Conservation (phyloP, 2,329 filamentous ascomycete genomes). For the Cladosporium sp. region DNA sequence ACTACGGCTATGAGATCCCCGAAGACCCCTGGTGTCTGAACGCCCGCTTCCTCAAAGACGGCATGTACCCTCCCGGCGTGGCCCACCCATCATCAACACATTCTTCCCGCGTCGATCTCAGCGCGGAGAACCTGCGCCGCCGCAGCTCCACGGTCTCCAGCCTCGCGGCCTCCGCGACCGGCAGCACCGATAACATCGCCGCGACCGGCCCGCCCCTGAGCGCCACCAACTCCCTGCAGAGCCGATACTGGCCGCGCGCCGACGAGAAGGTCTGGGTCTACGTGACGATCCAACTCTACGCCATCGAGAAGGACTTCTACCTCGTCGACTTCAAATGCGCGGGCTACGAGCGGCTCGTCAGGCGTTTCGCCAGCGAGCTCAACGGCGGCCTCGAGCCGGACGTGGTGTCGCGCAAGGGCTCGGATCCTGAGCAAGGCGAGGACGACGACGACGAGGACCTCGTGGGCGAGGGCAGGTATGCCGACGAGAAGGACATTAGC, state of each 20-base stretch:
- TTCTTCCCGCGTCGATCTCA: constrained; percentile 45
- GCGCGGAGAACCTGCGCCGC: constrained; percentile 17
- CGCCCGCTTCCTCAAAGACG: constrained; percentile 80
- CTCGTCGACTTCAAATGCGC: constrained; percentile 99
- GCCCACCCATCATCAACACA: constrained; percentile 48
- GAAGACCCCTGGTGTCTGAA: constrained; percentile 94
- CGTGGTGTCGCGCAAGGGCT: constrained; percentile 18
- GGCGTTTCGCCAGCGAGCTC: constrained; percentile 35
- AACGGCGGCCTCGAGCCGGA: constrained; percentile 20
- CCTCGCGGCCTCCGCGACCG: constrained; percentile 15
- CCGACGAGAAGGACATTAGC: constrained; percentile 89
- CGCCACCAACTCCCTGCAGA: constrained; percentile 12
- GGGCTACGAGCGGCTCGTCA: constrained; percentile 84
- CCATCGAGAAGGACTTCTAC: constrained; percentile 87
- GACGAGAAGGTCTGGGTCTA: constrained; percentile 83
- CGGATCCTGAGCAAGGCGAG: constrained; percentile 26
- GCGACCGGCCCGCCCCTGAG: constrained; percentile 16
- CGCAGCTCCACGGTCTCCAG: constrained; percentile 27
- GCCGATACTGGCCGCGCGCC: constrained; percentile 20
- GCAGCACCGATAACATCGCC: constrained; percentile 28
- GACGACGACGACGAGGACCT: constrained; percentile 23
- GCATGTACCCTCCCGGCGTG: constrained; percentile 57
- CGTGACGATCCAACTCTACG: constrained; percentile 93
- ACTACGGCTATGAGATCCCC: constrained; percentile 73
- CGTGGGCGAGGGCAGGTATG: constrained; percentile 46